Base-by-base conservation (phyloP, 2,329 filamentous ascomycete genomes). In the Sporothrix mexicana region DNA sequence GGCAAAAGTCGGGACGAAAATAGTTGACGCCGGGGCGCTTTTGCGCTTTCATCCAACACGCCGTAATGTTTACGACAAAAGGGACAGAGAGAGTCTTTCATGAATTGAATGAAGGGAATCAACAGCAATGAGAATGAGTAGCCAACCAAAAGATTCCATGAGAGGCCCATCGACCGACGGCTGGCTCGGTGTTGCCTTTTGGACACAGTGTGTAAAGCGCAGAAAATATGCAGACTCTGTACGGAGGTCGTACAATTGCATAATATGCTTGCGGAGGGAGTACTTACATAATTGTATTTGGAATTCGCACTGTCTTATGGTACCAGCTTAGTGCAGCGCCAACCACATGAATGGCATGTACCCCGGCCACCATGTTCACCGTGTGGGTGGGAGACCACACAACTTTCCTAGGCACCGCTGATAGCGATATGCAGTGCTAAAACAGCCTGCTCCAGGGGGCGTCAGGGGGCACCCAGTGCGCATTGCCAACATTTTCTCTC, bases 131-230 rank as follows among this genome's bases (percentile, higher is more conserved):
- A 41, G 41, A 67, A 51, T 20, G 23, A 53, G 20, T 12, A 53
- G 3, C 12, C 12, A 43, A 59, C 12, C 12, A 43, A 59, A 43
- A 59, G 53, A 25, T 61, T 70, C 51, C 51, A 57, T 47, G 51
- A 17, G 49, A 30, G 36, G 53, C 20, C 51, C 36, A 49, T 57
- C 36, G 20, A 41, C 67, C 68, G 67, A 69, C 67, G 68, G 68
- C 68, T 70, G 68, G 68, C 53, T 59, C 68, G 68, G 68, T 53
- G 53, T 57, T 41, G 36, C n/a, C 10, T 23, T 43, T 55, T 30
- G 17, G 43, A 53, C 17, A 53, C 66, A 53, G 66, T 69, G 61
- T 25, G 36, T 1, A 43, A 15, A 20, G 10, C 15, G 41, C 30
- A 45, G 10, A 25, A 3, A n/a, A 45, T 10, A 20, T 17, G 25